phyloP scores from a whole-genome alignment of 805 yeast species.

The Allodekkera sacchari region DNA sequence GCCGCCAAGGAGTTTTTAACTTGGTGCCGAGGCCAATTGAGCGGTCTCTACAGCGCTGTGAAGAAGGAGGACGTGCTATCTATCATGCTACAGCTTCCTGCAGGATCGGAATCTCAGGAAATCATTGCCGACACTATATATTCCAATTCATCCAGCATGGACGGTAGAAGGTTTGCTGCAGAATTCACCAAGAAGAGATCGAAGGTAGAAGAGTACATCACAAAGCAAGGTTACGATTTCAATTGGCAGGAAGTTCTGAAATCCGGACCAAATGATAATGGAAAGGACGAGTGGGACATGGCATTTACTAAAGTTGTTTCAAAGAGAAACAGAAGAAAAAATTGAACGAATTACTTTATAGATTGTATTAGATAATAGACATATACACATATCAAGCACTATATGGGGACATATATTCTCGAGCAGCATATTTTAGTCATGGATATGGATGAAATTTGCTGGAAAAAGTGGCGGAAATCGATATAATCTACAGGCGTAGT shows the following conservation, averaged over 20 bases:
- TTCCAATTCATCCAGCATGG: conserved; percentile 82
- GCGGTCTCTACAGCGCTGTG: conserved; percentile 64
- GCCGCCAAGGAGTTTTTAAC: conserved; percentile 53
- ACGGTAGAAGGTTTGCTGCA: conserved; percentile 87
- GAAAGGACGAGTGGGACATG: conserved; percentile 45
- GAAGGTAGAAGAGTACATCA: conserved; percentile 53
- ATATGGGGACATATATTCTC: too few relatives aligned
- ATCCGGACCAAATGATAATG: conserved; percentile 8
- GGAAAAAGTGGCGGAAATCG: too few relatives aligned
- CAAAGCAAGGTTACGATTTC: conserved; percentile 32
- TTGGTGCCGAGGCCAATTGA: conserved; percentile 67
- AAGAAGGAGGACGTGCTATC: conserved; percentile 71
- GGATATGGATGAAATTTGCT: too few relatives aligned
- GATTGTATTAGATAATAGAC: conserved; percentile 3
- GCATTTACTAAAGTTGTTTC: conserved; percentile 47
- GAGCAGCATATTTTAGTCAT: too few relatives aligned
- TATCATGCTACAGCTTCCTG: conserved; percentile 73
- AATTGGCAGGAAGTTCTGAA: conserved; percentile 64
- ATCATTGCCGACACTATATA: conserved; percentile 90
- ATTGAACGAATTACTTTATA: conserved; percentile 1
- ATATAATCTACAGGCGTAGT: too few relatives aligned
- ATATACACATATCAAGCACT: conserved; percentile 4
- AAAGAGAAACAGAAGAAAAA: conserved; percentile 46
- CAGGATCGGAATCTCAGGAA: conserved; percentile 64
- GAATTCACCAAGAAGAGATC: conserved; percentile 79